Evolutionary conservation across 345 rosid species (phyloP), one percentile per base, ranked within the genome.

Genomic region (Trapa bicornis): DNA sequence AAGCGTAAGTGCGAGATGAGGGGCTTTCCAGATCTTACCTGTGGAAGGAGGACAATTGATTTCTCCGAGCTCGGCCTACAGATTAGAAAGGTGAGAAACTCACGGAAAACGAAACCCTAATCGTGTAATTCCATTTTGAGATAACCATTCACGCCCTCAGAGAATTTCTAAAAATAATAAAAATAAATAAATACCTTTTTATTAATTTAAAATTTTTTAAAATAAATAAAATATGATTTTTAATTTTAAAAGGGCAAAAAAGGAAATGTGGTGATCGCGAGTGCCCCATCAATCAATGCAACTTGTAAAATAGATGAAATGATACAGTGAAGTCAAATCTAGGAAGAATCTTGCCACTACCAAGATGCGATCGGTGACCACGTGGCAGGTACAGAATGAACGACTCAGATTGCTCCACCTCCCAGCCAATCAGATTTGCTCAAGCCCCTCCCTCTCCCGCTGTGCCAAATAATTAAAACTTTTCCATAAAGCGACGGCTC

Each of bases 401-500:
- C 39, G 79, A 76, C 42, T 29, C 15, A 22, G 68, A 75, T 67
- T 12, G 17, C 47, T 41, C 42, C 22, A n/a, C 62, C 66, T 2
- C 38, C n/a, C 11, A 53, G 38, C 58, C 42, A 58, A 79, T 75
- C 75, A 66, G 54, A 61, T 65, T 64, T 32, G 63, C 63, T 58
- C 14, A 58, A 58, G 12, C 12, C 42, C 22, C 17, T 37, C 66
- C 37, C 12, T 37, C 22, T 32, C 42, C 66, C 36, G 67, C 35
- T 48, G 4, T 4, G 12, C 57, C 66, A 2, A 45, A 5, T 68
- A 22, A 60, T 37, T 65, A 62, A 17, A 66, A 38, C 75, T 79
- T 77, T 79, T 79, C 83, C 63, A 58, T 54, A 22, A 69, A 77
- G 76, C 64, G 70, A 74, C 74, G 80, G 77, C 38, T n/a, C 32